Conservation (phyloP, 2,329 filamentous ascomycete genomes). For the Pseudogymnoascus sp. region DNA sequence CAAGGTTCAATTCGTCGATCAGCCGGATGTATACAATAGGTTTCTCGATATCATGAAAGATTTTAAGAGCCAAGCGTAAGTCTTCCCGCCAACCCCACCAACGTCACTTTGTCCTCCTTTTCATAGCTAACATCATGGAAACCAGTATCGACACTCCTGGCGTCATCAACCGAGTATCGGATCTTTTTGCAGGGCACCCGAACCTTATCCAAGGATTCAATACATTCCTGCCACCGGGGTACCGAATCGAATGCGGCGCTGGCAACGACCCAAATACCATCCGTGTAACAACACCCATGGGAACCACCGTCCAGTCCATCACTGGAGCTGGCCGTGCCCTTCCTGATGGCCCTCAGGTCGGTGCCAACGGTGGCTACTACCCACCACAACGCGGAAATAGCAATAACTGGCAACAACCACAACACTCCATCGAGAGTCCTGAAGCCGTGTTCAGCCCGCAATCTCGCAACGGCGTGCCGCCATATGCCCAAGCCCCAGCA, state of each 20-base stretch:
- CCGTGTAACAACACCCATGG: slow-evolving; percentile 91
- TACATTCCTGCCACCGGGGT: slow-evolving; percentile 90
- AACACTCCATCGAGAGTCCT: slow-evolving; percentile 56
- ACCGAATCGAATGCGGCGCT: slow-evolving; percentile 90
- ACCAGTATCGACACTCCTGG: slow-evolving; percentile 86
- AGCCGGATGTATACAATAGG: slow-evolving; percentile 93
- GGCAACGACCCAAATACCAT: slow-evolving; percentile 95
- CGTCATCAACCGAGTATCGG: slow-evolving; percentile 92
- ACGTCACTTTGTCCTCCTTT: slow-evolving; percentile 14
- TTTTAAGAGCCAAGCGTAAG: slow-evolving; percentile 93
- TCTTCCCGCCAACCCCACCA: slow-evolving; percentile 20
- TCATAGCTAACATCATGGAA: neutral
- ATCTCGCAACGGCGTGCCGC: slow-evolving; percentile 39
- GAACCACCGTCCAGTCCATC: slow-evolving; percentile 91
- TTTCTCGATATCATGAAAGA: slow-evolving; percentile 99
- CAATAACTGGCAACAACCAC: slow-evolving; percentile 47
- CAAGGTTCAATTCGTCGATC: slow-evolving; percentile 94
- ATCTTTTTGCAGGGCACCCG: slow-evolving; percentile 90
- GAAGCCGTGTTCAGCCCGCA: slow-evolving; percentile 56
- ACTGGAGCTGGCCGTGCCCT: slow-evolving; percentile 42
- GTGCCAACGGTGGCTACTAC: slow-evolving; percentile 34
- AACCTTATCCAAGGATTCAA: slow-evolving; percentile 97
- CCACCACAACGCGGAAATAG: slow-evolving; percentile 17
- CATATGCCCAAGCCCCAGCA: slow-evolving; percentile 38
- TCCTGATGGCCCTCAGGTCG: slow-evolving; percentile 28